Evolutionary conservation across 2,329 filamentous ascomycete species (phyloP).

Genomic region (Fusarium concolor): DNA sequence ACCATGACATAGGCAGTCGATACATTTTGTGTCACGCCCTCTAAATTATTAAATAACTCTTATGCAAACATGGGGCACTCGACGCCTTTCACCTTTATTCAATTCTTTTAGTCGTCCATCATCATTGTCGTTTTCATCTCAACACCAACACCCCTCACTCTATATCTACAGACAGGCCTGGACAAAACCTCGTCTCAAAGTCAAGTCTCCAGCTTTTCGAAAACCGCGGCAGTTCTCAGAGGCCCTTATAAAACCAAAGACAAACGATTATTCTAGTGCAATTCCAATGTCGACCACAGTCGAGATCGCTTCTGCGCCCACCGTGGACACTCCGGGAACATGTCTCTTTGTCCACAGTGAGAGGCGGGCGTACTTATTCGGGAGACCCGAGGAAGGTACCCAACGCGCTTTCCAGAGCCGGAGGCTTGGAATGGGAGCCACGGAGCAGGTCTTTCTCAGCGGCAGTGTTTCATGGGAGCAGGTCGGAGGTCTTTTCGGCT

Average conservation of each 20-base stretch:
- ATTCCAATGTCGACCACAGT: slow-evolving; percentile 76
- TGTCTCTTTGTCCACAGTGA: slow-evolving; percentile 83
- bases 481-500: slow-evolving; percentile 84
- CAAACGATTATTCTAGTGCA: not conserved
- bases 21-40: slow-evolving; percentile 1
- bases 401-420: slow-evolving; percentile 81
- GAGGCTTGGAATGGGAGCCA: slow-evolving; percentile 71
- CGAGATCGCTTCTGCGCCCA: slow-evolving; percentile 83
- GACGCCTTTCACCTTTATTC: slow-evolving; percentile 35
- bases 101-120: slow-evolving; percentile 21
- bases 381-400: slow-evolving; percentile 83
- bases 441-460: slow-evolving; percentile 84
- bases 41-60: slow-evolving; percentile 1
- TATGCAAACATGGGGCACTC: slow-evolving; percentile 49
- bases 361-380: slow-evolving; percentile 85
- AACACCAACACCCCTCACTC: not conserved
- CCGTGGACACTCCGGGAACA: slow-evolving; percentile 87
- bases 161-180: slow-evolving; percentile 13
- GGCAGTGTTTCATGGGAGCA: slow-evolving; percentile 81
- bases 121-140: not conserved
- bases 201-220: slow-evolving; percentile 2
- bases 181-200: not conserved
- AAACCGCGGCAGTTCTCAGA: not conserved
- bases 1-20: slow-evolving; percentile 18
- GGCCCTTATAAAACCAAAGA: not conserved